Evolutionary conservation across 305 asterid species (phyloP), one percentile per base, ranked within the genome.

Genomic region (Lippia alba): DNA sequence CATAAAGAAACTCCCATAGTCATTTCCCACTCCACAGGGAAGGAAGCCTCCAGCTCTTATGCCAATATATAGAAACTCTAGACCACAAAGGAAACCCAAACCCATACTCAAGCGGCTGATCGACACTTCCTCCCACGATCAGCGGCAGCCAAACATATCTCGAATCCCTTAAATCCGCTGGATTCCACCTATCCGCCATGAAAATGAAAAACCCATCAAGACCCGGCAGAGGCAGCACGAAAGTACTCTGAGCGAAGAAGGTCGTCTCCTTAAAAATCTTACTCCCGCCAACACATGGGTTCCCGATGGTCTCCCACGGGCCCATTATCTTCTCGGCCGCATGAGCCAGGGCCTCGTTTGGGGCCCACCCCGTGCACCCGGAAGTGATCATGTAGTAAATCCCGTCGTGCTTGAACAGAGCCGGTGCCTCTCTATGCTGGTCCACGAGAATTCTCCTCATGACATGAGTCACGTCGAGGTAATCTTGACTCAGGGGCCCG

Each of bases 141-240:
- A 94, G 59, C 5, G 99, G 99, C 77, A 94, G 51, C 99, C 99
- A 94, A 3, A 94, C 82, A 17, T 94, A 92, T 66, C 99, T 86
- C 20, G 99, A 92, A 76, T 94, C 94, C 72, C 89, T 80, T 77
- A 94, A 80, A 78, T 92, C 97, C 3, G 97, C 92, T 0, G 98
- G 99, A 72, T 86, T 91, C 99, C 99, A 94, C 34, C 99, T 70
- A 74, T 94, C 99, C 33, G 98, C 98, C 98, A 94, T 89, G 82
- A 92, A 92, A 44, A 92, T 66, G 55, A 87, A 94, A 12, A 70
- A 75, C 8, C 94, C 96, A 0, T 87, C 84, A 4, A 88, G 32
- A 70, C 90, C 90, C 0, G 85, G 84, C 81, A 92, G 34, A 14
- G 98, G 99, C 74, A 95, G 81, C 73, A 95, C 98, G 10, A 65